phyloP scores from a whole-genome alignment of 2,329 filamentous ascomycete genomes.

The Pseudocercospora cruenta region DNA sequence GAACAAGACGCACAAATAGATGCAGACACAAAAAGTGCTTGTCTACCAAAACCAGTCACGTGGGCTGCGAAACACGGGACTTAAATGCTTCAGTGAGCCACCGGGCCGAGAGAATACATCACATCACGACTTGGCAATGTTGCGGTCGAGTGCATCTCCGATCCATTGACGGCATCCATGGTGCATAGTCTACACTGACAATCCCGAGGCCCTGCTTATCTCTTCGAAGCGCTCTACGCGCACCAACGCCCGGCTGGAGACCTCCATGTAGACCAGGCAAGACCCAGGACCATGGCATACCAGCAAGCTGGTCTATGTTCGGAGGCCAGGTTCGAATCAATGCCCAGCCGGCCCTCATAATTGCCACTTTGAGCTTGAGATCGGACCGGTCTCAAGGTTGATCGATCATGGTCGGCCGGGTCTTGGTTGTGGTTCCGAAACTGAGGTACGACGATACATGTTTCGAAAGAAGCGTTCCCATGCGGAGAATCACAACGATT shows the following conservation, averaged over 20 bases:
- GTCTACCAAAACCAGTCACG: too few species aligned
- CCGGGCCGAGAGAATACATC: neutral
- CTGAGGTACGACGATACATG: neutral
- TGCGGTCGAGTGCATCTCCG: neutral
- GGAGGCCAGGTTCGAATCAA: neutral
- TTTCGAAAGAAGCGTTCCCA: neutral
- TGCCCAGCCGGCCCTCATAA: neutral
- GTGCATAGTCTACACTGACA: neutral
- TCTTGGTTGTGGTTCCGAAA: neutral
- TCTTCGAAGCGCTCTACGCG: neutral
- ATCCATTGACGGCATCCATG: neutral
- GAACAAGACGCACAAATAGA: too few species aligned
- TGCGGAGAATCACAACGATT: neutral
- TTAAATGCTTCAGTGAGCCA: neutral
- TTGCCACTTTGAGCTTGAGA: neutral
- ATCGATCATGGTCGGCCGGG: neutral
- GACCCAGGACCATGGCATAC: neutral
- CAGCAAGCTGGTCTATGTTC: neutral
- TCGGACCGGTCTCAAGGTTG: neutral
- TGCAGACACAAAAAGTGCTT: too few species aligned
- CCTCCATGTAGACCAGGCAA: neutral
- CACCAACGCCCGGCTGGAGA: neutral
- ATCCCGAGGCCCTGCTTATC: neutral
- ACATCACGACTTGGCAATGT: neutral
- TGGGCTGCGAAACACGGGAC: too few species aligned